A percentile compares a stretch with the other conserved stretches of the same genome.
Conservation (phyloP, 768 basidiomycete species). For the Infundibulicybe gibba region DNA sequence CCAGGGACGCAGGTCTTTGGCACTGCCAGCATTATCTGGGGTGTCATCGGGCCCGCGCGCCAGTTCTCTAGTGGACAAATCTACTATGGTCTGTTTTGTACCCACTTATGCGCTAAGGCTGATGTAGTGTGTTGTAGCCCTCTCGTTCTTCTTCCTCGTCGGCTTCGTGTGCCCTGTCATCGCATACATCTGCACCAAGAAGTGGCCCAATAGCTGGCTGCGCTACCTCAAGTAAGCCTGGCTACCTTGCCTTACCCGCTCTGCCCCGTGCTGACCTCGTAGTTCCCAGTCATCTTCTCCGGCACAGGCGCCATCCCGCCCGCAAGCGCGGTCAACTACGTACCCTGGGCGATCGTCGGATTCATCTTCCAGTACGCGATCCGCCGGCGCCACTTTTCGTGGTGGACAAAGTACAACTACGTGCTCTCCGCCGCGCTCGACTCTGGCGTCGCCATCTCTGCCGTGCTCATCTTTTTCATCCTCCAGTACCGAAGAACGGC, state of each 20-base stretch:
- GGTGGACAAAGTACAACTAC: constrained; percentile 71
- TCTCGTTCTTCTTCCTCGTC: constrained; percentile 77
- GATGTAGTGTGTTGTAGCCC: constrained; percentile 23
- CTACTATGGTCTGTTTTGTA: constrained; percentile 38
- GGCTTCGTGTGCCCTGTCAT: constrained; percentile 60
- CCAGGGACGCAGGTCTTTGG: constrained; percentile 71
- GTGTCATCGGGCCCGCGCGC: constrained; percentile 75
- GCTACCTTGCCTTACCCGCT: neutral
- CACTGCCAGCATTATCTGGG: constrained; percentile 78
- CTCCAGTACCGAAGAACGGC: constrained; percentile 67
- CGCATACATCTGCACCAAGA: constrained; percentile 49
- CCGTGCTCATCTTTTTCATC: constrained; percentile 52
- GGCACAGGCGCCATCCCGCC: constrained; percentile 63
- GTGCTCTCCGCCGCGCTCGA: constrained; percentile 73
- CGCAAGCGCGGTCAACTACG: constrained; percentile 64
- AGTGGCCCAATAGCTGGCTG: constrained; percentile 59
- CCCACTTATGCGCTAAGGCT: neutral
- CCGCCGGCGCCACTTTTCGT: constrained; percentile 56
- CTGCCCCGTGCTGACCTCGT: neutral
- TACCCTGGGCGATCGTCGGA: constrained; percentile 62
- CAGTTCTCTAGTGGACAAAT: constrained; percentile 65
- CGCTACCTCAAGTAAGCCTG: constrained; percentile 59
- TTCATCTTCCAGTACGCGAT: constrained; percentile 65
- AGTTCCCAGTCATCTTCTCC: constrained; percentile 57
- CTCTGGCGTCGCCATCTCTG: constrained; percentile 58